Conservation (phyloP, 768 basidiomycete species). For the Mycena olivaceomarginata region DNA sequence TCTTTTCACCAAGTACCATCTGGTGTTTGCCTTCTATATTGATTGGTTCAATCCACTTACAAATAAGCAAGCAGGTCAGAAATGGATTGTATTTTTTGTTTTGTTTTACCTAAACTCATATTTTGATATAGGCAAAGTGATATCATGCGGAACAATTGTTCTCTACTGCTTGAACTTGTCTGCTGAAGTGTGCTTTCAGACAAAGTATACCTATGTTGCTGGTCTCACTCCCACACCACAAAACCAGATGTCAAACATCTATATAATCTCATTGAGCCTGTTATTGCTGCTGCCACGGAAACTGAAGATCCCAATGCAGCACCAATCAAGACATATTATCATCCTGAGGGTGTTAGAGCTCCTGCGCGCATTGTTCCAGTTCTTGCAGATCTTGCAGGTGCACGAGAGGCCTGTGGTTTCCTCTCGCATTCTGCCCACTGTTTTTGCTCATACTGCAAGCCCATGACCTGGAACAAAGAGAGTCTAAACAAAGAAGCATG, state of each 20-base stretch:
- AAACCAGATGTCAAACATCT: background rate
- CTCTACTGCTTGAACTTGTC: slow-evolving; percentile 24
- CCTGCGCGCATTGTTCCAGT: slow-evolving; percentile 38
- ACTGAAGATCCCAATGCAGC: background rate
- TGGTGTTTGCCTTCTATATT: no score
- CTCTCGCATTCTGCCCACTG: slow-evolving; percentile 9
- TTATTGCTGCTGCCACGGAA: background rate
- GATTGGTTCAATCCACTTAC: slow-evolving; percentile 61
- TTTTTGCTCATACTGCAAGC: slow-evolving; percentile 47
- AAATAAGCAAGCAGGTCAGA: slow-evolving; percentile 55
- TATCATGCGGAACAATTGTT: slow-evolving; percentile 16
- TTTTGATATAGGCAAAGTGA: slow-evolving; percentile 17
- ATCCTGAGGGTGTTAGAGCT: slow-evolving; percentile 38
- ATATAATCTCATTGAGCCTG: background rate
- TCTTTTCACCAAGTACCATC: slow-evolving; percentile 35
- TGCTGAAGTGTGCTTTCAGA: background rate
- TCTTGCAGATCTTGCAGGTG: slow-evolving; percentile 36
- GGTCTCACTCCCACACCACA: background rate
- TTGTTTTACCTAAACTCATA: background rate
- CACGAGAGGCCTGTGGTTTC: slow-evolving; percentile 40
- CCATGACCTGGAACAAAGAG: background rate
- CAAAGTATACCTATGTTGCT: background rate
- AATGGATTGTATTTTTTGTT: background rate
- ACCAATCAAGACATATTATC: background rate
- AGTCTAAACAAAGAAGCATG: slow-evolving; percentile 39